phyloP scores from a whole-genome alignment of 345 rosid species.

The Turnera subulata region DNA sequence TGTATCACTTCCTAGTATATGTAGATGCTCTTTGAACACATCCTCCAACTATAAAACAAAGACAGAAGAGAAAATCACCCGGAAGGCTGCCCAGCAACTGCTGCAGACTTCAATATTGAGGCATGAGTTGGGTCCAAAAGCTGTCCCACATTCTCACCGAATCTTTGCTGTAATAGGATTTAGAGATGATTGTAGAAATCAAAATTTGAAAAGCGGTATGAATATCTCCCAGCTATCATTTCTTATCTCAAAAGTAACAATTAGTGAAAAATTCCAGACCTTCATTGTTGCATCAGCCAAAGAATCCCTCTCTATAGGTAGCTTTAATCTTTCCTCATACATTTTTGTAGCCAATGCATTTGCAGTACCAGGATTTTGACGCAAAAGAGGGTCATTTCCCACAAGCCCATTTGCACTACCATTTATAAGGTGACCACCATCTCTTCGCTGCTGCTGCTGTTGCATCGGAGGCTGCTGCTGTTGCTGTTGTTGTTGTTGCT shows the following conservation, averaged over 20 bases:
- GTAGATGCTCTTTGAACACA: constrained; percentile 2
- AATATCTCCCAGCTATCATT: background rate
- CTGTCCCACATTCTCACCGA: constrained; percentile 79
- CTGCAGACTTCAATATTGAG: constrained; percentile 77
- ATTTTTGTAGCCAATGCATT: constrained; percentile 79
- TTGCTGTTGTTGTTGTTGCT: constrained; percentile 45
- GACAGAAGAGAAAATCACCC: constrained; percentile 55
- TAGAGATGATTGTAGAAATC: constrained; percentile 5
- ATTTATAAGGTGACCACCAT: constrained; percentile 69
- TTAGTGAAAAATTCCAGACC: constrained; percentile 29
- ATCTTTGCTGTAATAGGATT: constrained; percentile 56
- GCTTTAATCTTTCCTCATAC: constrained; percentile 81
- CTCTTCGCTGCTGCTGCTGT: constrained; percentile 75
- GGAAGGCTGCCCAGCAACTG: constrained; percentile 72
- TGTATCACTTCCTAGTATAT: background rate
- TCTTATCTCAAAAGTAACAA: background rate
- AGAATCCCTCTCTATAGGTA: constrained; percentile 80
- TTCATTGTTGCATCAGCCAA: constrained; percentile 80
- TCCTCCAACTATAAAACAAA: constrained; percentile 14
- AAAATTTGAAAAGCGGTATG: background rate
- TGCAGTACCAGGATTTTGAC: constrained; percentile 73
- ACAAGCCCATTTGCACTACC: constrained; percentile 76
- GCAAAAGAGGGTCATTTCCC: constrained; percentile 73
- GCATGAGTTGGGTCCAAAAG: constrained; percentile 86
- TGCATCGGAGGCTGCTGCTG: constrained; percentile 45